Base-by-base conservation (phyloP, 768 basidiomycete species). In the Lactifluus piperatus region DNA sequence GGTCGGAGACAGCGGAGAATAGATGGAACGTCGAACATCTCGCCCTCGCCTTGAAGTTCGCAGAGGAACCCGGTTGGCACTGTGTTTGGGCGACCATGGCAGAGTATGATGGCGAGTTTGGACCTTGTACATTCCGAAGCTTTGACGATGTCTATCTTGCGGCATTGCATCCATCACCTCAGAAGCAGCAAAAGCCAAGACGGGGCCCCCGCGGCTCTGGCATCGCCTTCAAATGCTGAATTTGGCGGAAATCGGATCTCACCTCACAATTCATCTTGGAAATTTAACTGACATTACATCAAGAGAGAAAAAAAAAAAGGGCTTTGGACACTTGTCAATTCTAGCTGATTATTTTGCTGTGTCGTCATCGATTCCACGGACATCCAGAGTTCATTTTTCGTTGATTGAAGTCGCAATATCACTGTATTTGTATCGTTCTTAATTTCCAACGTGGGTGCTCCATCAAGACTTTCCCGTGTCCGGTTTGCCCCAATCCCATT, bases 31-130 rank as follows among this genome's bases (percentile, higher is more conserved):
- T 80, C 65, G 69, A 71, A 27, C 78, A 80, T 65, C 69, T 73
- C 26, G 77, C 67, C 9, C 71, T 85, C 22, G 83, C 80, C 22
- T 71, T 85, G 71, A 82, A 81, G 62, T 82, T 82, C 59, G 68
- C 72, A 43, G 77, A 75, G 68, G 70, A 74, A 41, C 67, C 67
- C n/a, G 66, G 71, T 10, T 86, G 83, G 83, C 81, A 83, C 58
- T 84, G 81, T 68, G 76, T 85, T 36, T 85, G 81, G 81, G 83
- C 82, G n/a, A 76, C 75, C 27, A 74, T 83, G 59, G 72, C 76
- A 24, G 83, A 84, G 61, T 73, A 77, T 58, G 77, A 82, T 65
- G 67, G 71, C 30, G 51, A 62, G 14, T 67, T 64, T 5, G 75
- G 75, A 32, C 68, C 57, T 32, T 81, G 79, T 64, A 66, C 77